Base-by-base conservation (phyloP, 2,329 filamentous ascomycete species). In the Clonostachys sp. region DNA sequence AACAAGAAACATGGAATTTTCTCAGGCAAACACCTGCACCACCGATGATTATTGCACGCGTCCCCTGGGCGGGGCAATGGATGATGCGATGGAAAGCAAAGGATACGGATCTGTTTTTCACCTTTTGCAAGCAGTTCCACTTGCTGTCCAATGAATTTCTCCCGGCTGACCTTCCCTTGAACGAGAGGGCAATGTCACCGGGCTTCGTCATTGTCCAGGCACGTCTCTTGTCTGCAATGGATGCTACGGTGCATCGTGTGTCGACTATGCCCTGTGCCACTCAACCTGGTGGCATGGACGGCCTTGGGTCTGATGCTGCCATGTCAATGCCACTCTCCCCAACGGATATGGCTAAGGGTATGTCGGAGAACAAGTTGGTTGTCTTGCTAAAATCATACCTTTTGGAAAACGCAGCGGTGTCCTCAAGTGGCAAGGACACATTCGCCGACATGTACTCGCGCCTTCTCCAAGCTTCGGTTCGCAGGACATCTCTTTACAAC, bases 61-160 rank as follows among this genome's bases (percentile, higher is more conserved):
- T 95, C n/a, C 74, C 84, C 41, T 96, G 91, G 91, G 83, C 87
- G 57, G 89, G 89, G 1, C 83, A 84, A 1, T 96, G 91, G 91
- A 74, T 89, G 8, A 81, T 86, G 38, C 82, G 90, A 51, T 96
- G 91, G 91, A 86, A 83, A 51, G 91, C 91, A 13, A 82, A 84
- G 3, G 91, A 96, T 57, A 95, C 87, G 5, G 91, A 96, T 59
- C 73, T 96, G 34, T 89, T 96, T 61, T 96, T 92, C 67, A 86
- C 95, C 41, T 96, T 96, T 59, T 82, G 84, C 68, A 96, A 95
- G 66, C 86, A 94, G 61, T 95, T 87, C 57, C 87, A 92, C 63
- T 78, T 92, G 17, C 73, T 96, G 4, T 77, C 85, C 5, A 82
- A 88, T 39, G 88, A 94, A 50, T 87, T 87, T 54, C 73, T 87